These are phyloP conservation scores for Carex cristatella DNA, from an alignment of 176 grass and related monocot genomes.

Conservation along the genomic window DNA sequence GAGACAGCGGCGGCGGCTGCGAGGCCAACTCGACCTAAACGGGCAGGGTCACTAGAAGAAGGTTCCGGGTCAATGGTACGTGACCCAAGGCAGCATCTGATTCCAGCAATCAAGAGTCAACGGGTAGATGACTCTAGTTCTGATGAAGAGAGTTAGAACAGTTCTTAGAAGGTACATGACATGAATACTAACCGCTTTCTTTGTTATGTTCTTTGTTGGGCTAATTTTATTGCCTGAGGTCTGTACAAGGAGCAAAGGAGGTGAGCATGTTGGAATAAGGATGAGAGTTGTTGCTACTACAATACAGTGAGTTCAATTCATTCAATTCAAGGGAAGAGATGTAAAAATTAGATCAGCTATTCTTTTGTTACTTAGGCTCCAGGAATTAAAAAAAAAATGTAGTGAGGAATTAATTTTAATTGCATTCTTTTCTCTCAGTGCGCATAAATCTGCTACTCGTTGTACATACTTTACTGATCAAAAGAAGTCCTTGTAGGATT, in stretches of 20 bases:
- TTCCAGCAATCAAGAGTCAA: conserved; percentile 55
- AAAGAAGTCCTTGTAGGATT: not conserved
- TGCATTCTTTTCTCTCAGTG: not conserved
- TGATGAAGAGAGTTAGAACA: conserved; percentile 32
- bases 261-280: not conserved
- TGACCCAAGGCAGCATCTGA: conserved; percentile 45
- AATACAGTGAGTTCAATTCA: not conserved
- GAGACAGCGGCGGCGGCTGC: conserved; percentile 23
- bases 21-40: not conserved
- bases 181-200: not conserved
- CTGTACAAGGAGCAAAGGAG: not conserved
- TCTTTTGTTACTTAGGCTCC: too few species aligned
- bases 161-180: not conserved
- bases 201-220: not conserved
- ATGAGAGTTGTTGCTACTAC: not conserved
- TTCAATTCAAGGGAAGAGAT: not conserved
- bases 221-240: conserved; percentile 4
- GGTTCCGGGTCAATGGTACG: not conserved
- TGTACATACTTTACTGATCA: not conserved
- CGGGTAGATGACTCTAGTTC: conserved; percentile 50
- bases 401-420: not conserved
- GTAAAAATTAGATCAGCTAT: conserved; percentile 10
- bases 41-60: not conserved
- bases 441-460: not conserved
- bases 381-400: not conserved